phyloP scores from a whole-genome alignment of 192 early-diverging fungal genomes.

The Phlyctochytrium arcticum region DNA sequence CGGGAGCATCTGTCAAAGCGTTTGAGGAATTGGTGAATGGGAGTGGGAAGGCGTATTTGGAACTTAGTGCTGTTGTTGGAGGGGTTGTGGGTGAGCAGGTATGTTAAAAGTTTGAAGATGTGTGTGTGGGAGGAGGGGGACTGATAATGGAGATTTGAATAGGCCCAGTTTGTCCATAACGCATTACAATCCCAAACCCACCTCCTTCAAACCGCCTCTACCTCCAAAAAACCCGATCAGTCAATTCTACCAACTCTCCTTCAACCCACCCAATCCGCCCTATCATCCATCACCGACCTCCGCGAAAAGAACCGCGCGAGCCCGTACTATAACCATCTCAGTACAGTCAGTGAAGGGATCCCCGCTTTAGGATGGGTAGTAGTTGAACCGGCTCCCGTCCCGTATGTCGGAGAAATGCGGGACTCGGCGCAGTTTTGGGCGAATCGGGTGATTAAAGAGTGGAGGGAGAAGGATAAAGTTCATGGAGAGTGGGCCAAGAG shows the following conservation, averaged over 20 bases:
- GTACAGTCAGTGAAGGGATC: slow-evolving; percentile 82
- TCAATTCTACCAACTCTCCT: slow-evolving; percentile 60
- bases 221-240: slow-evolving; percentile 72
- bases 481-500: slow-evolving; percentile 85
- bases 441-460: slow-evolving; percentile 85
- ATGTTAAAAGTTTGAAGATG: not conserved
- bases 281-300: slow-evolving; percentile 63
- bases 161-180: slow-evolving; percentile 56
- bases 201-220: slow-evolving; percentile 69
- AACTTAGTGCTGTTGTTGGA: slow-evolving; percentile 44
- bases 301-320: slow-evolving; percentile 76
- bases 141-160: not conserved
- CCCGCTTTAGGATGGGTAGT: slow-evolving; percentile 91
- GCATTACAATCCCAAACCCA: slow-evolving; percentile 68
- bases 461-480: slow-evolving; percentile 77
- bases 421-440: slow-evolving; percentile 90
- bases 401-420: slow-evolving; percentile 83
- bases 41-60: slow-evolving; percentile 35
- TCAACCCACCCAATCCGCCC: slow-evolving; percentile 61
- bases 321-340: slow-evolving; percentile 75
- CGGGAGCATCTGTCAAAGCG: slow-evolving; percentile 48
- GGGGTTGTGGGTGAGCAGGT: slow-evolving; percentile 65
- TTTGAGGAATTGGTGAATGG: slow-evolving; percentile 52
- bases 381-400: slow-evolving; percentile 80
- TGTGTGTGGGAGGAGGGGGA: not conserved